phyloP scores from a whole-genome alignment of 345 rosid species.

The Lagerstroemia speciosa region DNA sequence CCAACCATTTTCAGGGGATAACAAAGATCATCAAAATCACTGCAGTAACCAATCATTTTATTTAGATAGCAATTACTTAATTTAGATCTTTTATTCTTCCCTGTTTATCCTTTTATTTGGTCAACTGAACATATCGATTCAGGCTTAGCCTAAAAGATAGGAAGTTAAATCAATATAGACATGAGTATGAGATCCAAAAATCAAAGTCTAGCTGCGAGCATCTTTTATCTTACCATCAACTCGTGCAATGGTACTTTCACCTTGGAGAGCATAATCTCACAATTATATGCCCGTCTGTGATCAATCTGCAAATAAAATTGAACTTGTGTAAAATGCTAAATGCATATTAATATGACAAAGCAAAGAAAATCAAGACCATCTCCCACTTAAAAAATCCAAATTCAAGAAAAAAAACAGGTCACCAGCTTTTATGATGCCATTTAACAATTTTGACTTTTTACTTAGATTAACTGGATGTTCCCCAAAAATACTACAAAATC shows the following conservation, averaged over 20 bases:
- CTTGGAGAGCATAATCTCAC: conserved; percentile 98
- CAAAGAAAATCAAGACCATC: background rate
- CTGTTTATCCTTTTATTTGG: background rate
- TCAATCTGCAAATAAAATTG: conserved; percentile 51
- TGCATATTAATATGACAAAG: background rate
- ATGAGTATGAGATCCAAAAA: no score
- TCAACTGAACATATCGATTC: no score
- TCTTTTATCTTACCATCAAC: conserved; percentile 54
- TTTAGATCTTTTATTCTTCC: background rate
- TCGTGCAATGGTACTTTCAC: conserved; percentile 82
- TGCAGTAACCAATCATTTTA: background rate
- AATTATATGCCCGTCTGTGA: conserved; percentile 89
- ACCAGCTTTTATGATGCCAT: background rate
- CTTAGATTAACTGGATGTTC: background rate
- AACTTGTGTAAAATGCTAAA: background rate
- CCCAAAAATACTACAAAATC: background rate
- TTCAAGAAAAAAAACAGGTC: no score
- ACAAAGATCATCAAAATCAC: background rate
- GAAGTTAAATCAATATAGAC: no score
- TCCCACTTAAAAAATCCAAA: no score
- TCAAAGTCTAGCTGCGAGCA: background rate
- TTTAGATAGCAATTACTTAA: background rate
- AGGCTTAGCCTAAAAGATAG: no score
- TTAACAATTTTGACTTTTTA: background rate
- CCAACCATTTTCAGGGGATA: background rate